These are phyloP conservation scores for Colletotrichum brevisporum DNA, from an alignment of 2,329 filamentous ascomycete genomes.

Conservation along the genomic window DNA sequence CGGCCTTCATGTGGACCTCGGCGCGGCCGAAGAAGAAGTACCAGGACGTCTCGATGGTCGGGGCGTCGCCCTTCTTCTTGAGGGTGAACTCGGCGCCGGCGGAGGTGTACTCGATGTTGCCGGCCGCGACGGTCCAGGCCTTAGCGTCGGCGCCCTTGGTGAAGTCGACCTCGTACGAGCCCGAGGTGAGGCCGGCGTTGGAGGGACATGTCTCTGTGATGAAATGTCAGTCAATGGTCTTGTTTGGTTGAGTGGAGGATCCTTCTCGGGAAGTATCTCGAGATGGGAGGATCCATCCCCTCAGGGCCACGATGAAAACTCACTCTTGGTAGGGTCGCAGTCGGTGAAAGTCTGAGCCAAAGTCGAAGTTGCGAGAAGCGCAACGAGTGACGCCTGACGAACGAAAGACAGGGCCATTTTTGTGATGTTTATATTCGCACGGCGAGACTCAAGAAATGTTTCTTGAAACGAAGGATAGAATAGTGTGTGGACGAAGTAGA, in stretches of 20 bases:
- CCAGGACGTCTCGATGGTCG: constrained; percentile 77
- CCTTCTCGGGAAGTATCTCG: neutral
- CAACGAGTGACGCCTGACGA: constrained; percentile 39
- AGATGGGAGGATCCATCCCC: neutral
- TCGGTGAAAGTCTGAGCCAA: constrained; percentile 38
- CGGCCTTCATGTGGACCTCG: constrained; percentile 69
- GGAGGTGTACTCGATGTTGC: constrained; percentile 45
- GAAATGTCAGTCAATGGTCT: neutral
- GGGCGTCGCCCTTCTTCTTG: constrained; percentile 65
- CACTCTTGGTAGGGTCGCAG: constrained; percentile 40
- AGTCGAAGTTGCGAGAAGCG: constrained; percentile 33
- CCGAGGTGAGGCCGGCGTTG: constrained; percentile 74
- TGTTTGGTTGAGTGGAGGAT: neutral
- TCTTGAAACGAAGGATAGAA: neutral
- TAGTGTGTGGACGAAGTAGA: constrained; percentile 2
- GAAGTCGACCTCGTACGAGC: constrained; percentile 72
- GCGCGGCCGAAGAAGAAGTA: constrained; percentile 90
- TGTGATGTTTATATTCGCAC: neutral
- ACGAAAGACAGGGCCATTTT: constrained; percentile 38
- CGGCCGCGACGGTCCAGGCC: constrained; percentile 44
- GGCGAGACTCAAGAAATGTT: constrained; percentile 7
- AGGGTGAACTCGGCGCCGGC: constrained; percentile 65
- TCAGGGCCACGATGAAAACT: neutral
- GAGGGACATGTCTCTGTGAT: constrained; percentile 65
- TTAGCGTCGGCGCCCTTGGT: constrained; percentile 69